Evolutionary conservation across 352 stramenopile species (phyloP).

Genomic region (Phytophthora aleatoria): DNA sequence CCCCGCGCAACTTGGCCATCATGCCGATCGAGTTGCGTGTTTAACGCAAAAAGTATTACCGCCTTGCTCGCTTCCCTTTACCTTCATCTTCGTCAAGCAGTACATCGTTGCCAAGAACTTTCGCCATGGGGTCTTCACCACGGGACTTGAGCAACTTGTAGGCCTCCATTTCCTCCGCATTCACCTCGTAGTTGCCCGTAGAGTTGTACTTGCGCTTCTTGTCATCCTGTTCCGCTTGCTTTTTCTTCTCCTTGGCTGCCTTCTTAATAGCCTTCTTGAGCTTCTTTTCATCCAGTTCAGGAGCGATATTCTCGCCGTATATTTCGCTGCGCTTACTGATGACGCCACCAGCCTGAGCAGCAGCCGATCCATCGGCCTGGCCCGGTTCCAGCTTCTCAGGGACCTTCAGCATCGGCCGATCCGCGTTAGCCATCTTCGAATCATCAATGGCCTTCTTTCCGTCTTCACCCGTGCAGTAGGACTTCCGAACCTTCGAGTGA

Average conservation of each 20-base stretch:
- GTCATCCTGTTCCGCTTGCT: slow-evolving; percentile 57
- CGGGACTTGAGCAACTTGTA: slow-evolving; percentile 92
- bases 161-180: slow-evolving; percentile 96
- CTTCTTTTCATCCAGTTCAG: slow-evolving; percentile 80
- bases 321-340: slow-evolving; percentile 80
- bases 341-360: slow-evolving; percentile 23
- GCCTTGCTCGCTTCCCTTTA: slow-evolving; percentile 31
- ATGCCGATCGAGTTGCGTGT: slow-evolving; percentile 27
- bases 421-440: slow-evolving; percentile 55
- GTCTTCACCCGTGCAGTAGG: slow-evolving; percentile 95
- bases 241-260: slow-evolving; percentile 68
- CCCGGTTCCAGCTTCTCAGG: slow-evolving; percentile 26
- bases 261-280: slow-evolving; percentile 86
- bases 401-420: slow-evolving; percentile 58
- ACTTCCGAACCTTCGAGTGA: slow-evolving; percentile 94
- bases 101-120: slow-evolving; percentile 74
- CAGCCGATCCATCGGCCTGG: slow-evolving; percentile 17
- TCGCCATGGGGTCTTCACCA: slow-evolving; percentile 94
- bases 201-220: slow-evolving; percentile 97
- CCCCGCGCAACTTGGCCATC: slow-evolving; percentile 31
- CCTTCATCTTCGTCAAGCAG: slow-evolving; percentile 42
- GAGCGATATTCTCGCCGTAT: slow-evolving; percentile 90
- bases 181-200: slow-evolving; percentile 89
- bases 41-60: slow-evolving; percentile 33
- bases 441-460: slow-evolving; percentile 91